These are phyloP conservation scores for Cryoendolithus antarcticus DNA, from an alignment of 2,329 filamentous ascomycete genomes.

Conservation along the genomic window DNA sequence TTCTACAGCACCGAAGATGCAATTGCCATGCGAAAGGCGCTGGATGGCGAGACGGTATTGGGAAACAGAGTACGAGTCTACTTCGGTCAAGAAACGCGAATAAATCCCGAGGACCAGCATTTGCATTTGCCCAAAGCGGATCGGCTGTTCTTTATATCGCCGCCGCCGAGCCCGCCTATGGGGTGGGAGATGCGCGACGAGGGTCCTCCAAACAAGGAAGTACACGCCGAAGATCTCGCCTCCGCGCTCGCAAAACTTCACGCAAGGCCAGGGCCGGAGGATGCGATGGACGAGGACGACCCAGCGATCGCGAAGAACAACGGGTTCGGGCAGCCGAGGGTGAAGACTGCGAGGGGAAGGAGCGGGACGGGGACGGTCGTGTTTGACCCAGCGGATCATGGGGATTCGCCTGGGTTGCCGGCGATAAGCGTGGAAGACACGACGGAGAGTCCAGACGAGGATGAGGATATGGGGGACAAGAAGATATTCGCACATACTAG, in stretches of 20 bases:
- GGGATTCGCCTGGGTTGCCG: slow-evolving; percentile 45
- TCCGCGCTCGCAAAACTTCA: slow-evolving; percentile 43
- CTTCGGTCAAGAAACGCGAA: slow-evolving; percentile 41
- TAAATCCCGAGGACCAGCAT: slow-evolving; percentile 26
- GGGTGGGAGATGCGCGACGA: slow-evolving; percentile 53
- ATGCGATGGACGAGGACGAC: slow-evolving; percentile 15
- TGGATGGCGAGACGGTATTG: slow-evolving; percentile 63
- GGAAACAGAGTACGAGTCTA: slow-evolving; percentile 57
- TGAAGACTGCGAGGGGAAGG: slow-evolving; percentile 20
- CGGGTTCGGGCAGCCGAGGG: slow-evolving; percentile 4
- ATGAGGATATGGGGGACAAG: slow-evolving; percentile 33
- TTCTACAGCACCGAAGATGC: slow-evolving; percentile 61
- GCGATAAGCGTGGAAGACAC: slow-evolving; percentile 54
- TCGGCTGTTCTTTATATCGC: slow-evolving; percentile 55
- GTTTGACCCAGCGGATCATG: slow-evolving; percentile 51
- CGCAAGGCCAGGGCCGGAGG: slow-evolving; percentile 24
- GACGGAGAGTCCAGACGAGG: slow-evolving; percentile 32
- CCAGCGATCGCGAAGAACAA: slow-evolving; percentile 8
- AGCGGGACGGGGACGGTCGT: slow-evolving; percentile 48
- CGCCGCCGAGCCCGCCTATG: slow-evolving; percentile 50
- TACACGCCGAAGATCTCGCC: slow-evolving; percentile 50
- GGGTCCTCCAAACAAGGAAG: slow-evolving; percentile 53
- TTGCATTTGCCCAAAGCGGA: slow-evolving; percentile 44
- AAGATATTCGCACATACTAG: slow-evolving; percentile 38
- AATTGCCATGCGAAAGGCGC: slow-evolving; percentile 56